Conservation (phyloP, 163 green algal species). For the Scenedesmus sp. region DNA sequence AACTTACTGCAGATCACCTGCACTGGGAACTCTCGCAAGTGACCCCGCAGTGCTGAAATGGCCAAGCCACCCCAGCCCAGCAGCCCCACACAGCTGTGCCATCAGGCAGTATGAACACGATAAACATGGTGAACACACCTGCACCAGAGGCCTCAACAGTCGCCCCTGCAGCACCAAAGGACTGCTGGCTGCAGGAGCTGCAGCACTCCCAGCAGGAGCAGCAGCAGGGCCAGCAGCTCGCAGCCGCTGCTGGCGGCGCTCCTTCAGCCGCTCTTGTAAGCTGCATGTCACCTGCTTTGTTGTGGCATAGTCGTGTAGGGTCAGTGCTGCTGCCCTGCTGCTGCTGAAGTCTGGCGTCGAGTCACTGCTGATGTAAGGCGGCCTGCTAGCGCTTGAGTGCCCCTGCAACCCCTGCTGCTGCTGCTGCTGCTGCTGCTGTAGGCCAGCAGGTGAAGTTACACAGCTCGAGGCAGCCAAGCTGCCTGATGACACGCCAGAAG, state of each 20-base stretch:
- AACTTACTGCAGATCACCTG: no score
- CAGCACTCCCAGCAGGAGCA: neutral
- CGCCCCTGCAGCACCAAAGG: conserved; percentile 20
- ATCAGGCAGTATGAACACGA: no score
- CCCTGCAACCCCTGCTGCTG: neutral
- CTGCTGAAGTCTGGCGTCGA: neutral
- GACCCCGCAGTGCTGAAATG: no score
- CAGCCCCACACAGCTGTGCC: no score
- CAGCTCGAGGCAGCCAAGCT: neutral
- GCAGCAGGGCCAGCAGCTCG: neutral
- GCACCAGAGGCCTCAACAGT: conserved; percentile 12
- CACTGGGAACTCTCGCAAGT: no score
- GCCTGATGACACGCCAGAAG: neutral
- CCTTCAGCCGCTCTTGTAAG: neutral
- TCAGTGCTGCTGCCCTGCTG: conserved; percentile 10
- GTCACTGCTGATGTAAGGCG: neutral
- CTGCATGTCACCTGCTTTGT: neutral
- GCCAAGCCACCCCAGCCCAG: no score
- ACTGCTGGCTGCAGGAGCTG: neutral
- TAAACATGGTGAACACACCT: neutral
- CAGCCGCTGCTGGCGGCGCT: neutral
- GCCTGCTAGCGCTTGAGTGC: neutral
- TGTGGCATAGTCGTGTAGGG: neutral
- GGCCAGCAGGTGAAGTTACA: neutral
- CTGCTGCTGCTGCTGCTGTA: neutral